A percentile compares a stretch with the other conserved stretches of the same genome.
These are phyloP conservation scores for Arachnomyces sp. DNA, from an alignment of 2,329 filamentous ascomycete genomes.

Conservation along the genomic window DNA sequence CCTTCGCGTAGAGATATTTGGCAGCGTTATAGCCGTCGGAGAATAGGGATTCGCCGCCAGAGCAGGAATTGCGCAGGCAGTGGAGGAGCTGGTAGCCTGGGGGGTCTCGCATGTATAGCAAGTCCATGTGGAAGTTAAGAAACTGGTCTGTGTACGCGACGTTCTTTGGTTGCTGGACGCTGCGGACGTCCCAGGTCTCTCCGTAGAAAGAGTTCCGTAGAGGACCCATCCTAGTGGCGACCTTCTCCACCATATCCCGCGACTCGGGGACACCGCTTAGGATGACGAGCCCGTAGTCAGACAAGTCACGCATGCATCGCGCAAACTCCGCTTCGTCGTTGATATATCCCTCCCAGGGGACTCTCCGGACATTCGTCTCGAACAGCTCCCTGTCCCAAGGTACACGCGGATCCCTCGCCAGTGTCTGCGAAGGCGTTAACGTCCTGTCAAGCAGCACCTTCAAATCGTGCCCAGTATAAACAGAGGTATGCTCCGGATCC, in stretches of 20 bases:
- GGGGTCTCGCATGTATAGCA: constrained; percentile 73
- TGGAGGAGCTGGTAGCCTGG: constrained; percentile 83
- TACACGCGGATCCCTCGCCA: constrained; percentile 18
- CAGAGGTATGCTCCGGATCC: constrained; percentile 33
- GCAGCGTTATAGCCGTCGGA: constrained; percentile 63
- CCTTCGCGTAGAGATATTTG: constrained; percentile 9
- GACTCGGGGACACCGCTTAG: constrained; percentile 63
- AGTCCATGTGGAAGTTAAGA: constrained; percentile 86
- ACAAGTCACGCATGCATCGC: constrained; percentile 54
- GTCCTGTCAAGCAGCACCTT: constrained; percentile 7
- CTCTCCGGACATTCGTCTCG: constrained; percentile 41
- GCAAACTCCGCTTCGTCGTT: constrained; percentile 48
- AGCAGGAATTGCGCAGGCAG: constrained; percentile 70
- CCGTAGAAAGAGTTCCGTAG: constrained; percentile 88
- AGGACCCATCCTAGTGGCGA: constrained; percentile 65
- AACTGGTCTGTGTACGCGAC: constrained; percentile 79
- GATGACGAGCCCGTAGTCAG: constrained; percentile 65
- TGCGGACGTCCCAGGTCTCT: constrained; percentile 78
- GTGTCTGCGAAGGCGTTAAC: constrained; percentile 16
- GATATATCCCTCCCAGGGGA: constrained; percentile 68
- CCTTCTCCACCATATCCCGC: constrained; percentile 55
- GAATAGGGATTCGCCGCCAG: constrained; percentile 80
- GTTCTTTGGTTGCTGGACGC: constrained; percentile 75
- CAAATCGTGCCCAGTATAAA: constrained; percentile 17
- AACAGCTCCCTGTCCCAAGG: constrained; percentile 33